These are phyloP conservation scores for Eucalyptus sp. DNA, from an alignment of 345 rosid species.

Conservation along the genomic window DNA sequence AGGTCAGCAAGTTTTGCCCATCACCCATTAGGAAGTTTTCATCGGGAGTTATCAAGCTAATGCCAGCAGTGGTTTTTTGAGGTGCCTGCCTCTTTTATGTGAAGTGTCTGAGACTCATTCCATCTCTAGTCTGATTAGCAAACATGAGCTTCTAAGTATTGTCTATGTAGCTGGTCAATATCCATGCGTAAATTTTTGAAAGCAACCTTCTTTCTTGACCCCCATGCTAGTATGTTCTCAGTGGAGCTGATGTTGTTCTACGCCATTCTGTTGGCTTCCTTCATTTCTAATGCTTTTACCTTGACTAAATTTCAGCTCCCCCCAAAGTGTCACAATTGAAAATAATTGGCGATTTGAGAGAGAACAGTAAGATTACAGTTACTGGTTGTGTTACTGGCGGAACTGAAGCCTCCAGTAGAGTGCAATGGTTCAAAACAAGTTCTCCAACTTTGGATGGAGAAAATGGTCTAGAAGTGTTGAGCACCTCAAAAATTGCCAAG, in stretches of 20 bases:
- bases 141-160: not conserved
- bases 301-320: constrained; percentile 50
- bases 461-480: constrained; percentile 69
- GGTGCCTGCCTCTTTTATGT: not conserved
- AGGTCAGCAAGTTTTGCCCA: not conserved
- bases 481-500: constrained; percentile 85
- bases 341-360: constrained; percentile 80
- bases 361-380: constrained; percentile 80
- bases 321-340: constrained; percentile 82
- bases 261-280: not conserved
- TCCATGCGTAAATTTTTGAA: not conserved
- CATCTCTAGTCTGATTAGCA: not conserved
- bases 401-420: constrained; percentile 89
- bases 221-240: not conserved
- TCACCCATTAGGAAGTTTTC: not conserved
- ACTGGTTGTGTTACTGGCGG: constrained; percentile 82
- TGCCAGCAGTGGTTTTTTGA: not conserved
- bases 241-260: not conserved
- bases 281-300: not conserved
- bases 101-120: not conserved
- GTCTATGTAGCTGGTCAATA: not conserved
- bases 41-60: not conserved
- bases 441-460: constrained; percentile 40
- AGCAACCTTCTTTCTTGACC: not conserved
- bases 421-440: constrained; percentile 84